Percentiles rank a stretch among this genome's conserved stretches.
These are phyloP conservation scores for Turnera subulata DNA, from an alignment of 345 rosid species.

Conservation along the genomic window DNA sequence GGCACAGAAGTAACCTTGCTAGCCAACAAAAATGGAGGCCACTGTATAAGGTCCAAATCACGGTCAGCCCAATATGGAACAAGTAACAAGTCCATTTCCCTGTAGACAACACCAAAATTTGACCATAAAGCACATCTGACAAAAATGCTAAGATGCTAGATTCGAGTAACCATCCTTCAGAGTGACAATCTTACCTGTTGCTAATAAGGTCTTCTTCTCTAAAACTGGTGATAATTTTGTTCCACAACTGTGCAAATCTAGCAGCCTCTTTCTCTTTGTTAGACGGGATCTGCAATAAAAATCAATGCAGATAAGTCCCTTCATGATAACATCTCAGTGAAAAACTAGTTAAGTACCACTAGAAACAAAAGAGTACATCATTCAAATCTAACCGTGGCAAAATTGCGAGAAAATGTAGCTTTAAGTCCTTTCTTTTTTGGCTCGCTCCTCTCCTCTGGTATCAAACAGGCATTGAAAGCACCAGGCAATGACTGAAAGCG, in stretches of 20 bases:
- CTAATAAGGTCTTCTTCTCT: conserved; percentile 96
- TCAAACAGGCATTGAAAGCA: conserved; percentile 79
- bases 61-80: conserved; percentile 99
- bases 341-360: too few relatives aligned
- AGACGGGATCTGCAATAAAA: conserved; percentile 37
- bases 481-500: conserved; percentile 86
- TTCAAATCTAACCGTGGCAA: conserved; percentile 37
- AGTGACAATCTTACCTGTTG: conserved; percentile 42
- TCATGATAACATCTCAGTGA: too few relatives aligned
- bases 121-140: too few relatives aligned
- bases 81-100: conserved; percentile 97
- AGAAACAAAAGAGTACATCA: background rate
- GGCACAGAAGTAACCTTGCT: conserved; percentile 65
- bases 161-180: background rate
- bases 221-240: conserved; percentile 88
- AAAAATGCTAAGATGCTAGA: background rate
- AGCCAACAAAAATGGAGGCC: conserved; percentile 98
- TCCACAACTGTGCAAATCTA: conserved; percentile 98
- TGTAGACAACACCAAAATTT: conserved; percentile 19
- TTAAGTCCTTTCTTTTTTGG: conserved; percentile 64
- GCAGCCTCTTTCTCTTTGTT: conserved; percentile 82
- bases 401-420: conserved; percentile 63
- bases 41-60: conserved; percentile 78
- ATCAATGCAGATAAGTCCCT: too few relatives aligned
- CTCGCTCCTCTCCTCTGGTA: conserved; percentile 63